These are phyloP conservation scores for Vishniacozyma victoriae DNA, from an alignment of 768 basidiomycete species.

Conservation along the genomic window DNA sequence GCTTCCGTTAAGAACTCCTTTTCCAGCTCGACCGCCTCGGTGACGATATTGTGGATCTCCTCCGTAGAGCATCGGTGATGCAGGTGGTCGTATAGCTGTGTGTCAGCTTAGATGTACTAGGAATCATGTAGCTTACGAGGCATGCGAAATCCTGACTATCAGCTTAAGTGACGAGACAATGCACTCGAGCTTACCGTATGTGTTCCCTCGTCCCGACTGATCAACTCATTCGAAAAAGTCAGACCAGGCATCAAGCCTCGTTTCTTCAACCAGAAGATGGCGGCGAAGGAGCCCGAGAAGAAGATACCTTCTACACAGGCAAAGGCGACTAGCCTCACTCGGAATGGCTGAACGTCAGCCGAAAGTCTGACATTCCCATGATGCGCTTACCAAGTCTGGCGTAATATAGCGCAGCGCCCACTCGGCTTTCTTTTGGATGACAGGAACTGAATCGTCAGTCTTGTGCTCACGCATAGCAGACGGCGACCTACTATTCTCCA, in stretches of 20 bases:
- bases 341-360: constrained; percentile 30
- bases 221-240: constrained; percentile 43
- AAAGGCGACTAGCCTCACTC: constrained; percentile 41
- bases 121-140: constrained; percentile 8
- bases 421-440: constrained; percentile 45
- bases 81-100: constrained; percentile 31
- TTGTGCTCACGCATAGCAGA: constrained; percentile 3
- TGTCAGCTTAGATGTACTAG: not conserved
- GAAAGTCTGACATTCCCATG: not conserved
- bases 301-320: constrained; percentile 48
- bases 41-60: constrained; percentile 39
- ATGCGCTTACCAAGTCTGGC: constrained; percentile 29
- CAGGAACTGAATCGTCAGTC: constrained; percentile 31
- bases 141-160: constrained; percentile 25
- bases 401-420: constrained; percentile 47
- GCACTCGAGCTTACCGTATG: constrained; percentile 30
- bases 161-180: no score
- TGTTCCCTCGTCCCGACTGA: constrained; percentile 41
- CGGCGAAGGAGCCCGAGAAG: constrained; percentile 47
- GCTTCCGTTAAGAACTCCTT: constrained; percentile 47
- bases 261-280: constrained; percentile 48
- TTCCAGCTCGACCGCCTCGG: constrained; percentile 45
- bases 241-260: constrained; percentile 46
- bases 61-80: constrained; percentile 31
- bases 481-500: constrained; percentile 37